Base-by-base conservation (phyloP, 2,329 filamentous ascomycete species). In the Tolypocladium inflatum region DNA sequence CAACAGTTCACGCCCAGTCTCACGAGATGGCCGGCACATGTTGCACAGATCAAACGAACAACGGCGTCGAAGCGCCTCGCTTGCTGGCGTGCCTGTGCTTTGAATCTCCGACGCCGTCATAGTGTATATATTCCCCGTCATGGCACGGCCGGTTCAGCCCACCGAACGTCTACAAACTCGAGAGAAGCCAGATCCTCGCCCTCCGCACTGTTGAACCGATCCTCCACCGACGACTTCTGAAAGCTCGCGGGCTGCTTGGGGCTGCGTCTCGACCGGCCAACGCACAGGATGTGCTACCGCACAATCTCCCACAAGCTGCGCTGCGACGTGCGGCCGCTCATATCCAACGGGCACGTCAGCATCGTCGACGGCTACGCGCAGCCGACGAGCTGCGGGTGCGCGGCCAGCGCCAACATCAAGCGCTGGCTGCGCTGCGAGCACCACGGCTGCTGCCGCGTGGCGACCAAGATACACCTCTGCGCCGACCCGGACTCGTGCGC, bases 321-420 rank as follows among this genome's bases (percentile, higher is more conserved):
- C 15, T 71, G 69, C 64, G 68, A 71, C 55, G 55, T 62, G 39
- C 65, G 69, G 7, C 67, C 68, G 6, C 19, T 67, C 55, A 57
- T 70, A 17, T 67, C 63, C 1, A 62, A 66, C 42, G 66, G 64
- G 19, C 11, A n/a, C 1, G 55, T 55, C n/a, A 9, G 54, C n/a
- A 63, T 64, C 41, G 54, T 68, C 19, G 62, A 70, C 51, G 58
- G 66, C 10, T 68, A 71, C 58, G 55, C 60, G 0, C 9, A 51
- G 1, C 64, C 69, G 0, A 9, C 35, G 1, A 11, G 21, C 8
- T 71, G 69, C 59, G 19, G 26, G 2, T 70, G 68, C 50, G 5
- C 41, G 15, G 19, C 23, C 2, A n/a, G 59, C n/a, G 45, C 56
- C 8, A 6, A 35, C 6, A 43, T 58, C 37, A 56, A 56, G 13